phyloP scores from a whole-genome alignment of 2,329 filamentous ascomycete genomes.

The Botryotinia narcissicola region DNA sequence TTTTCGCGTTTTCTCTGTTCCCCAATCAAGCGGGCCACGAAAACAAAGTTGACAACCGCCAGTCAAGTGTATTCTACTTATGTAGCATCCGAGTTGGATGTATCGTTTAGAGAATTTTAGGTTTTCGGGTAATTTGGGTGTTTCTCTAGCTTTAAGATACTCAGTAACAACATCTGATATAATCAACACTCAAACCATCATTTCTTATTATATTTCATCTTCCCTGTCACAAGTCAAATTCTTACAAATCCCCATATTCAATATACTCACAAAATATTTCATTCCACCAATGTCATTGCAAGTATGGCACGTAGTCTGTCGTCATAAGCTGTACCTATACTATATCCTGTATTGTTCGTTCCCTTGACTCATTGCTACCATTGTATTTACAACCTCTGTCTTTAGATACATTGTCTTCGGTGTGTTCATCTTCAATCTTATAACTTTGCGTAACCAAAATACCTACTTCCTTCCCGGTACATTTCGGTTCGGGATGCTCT shows the following conservation, averaged over 20 bases:
- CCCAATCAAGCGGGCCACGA: neutral
- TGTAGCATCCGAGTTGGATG: neutral
- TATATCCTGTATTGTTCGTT: neutral
- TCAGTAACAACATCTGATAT: neutral
- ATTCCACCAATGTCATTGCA: neutral
- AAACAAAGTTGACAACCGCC: neutral
- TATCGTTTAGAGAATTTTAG: neutral
- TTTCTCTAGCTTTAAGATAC: neutral
- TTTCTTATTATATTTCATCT: neutral
- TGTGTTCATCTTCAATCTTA: neutral
- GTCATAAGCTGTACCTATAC: neutral
- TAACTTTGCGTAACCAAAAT: constrained; percentile 12
- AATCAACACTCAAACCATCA: neutral
- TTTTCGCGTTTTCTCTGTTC: neutral
- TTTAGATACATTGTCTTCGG: neutral
- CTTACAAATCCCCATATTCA: neutral
- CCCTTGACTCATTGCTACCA: neutral
- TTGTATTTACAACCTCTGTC: neutral
- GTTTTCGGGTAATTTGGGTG: neutral
- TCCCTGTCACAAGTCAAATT: neutral
- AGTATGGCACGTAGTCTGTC: neutral
- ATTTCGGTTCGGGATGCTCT: no score
- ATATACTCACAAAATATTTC: neutral
- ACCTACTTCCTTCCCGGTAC: neutral
- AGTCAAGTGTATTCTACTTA: neutral